Base-by-base conservation (phyloP, 306 rosid species). In the Ormosia emarginata region DNA sequence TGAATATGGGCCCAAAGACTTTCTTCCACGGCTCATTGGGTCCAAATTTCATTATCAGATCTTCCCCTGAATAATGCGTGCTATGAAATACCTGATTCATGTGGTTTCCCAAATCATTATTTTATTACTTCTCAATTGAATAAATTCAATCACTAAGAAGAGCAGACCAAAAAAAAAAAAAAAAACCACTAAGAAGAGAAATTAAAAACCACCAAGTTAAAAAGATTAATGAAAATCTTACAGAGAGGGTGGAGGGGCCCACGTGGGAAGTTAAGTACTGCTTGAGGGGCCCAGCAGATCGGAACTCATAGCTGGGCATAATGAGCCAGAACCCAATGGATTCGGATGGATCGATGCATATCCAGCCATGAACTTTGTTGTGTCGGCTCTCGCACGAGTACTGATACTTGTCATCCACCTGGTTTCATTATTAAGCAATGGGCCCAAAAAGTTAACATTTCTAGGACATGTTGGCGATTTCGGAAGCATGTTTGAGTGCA, bases 331-430 rank as follows among this genome's bases (percentile, higher is more conserved):
- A 79, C 8, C 98, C 99, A 3, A 49, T n/a, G 1, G 90, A 81
- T 1, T 78, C 2, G 0, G 86, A 72, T 18, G 88, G 91, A 24
- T 93, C 32, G 2, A 71, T 36, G 82, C 75, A 74, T 36, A 93
- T 84, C 99, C 99, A 93, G 32, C 99, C 99, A 63, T 95, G 99
- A 63, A 95, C 97, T 7, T 14, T 61, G 14, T 77, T 86, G 77
- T 85, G 77, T 74, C 89, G 82, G 70, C 88, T 92, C 82, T 88
- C 92, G 58, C 88, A 39, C 0, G 95, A 70, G 75, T 95, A 95
- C 65, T 95, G 87, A 40, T 95, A 95, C 75, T 95, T 95, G 85
- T 95, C 99, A 65, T 93, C 97, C 47, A 93, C 97, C 97, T 93
- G 43, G 0, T 43, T 56, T 24, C n/a, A 59, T 59, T 3, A 46